Percentiles rank a stretch among this genome's conserved stretches.
Conservation (phyloP, 2,329 filamentous ascomycete genomes). For the Cytospora paraplurivora region DNA sequence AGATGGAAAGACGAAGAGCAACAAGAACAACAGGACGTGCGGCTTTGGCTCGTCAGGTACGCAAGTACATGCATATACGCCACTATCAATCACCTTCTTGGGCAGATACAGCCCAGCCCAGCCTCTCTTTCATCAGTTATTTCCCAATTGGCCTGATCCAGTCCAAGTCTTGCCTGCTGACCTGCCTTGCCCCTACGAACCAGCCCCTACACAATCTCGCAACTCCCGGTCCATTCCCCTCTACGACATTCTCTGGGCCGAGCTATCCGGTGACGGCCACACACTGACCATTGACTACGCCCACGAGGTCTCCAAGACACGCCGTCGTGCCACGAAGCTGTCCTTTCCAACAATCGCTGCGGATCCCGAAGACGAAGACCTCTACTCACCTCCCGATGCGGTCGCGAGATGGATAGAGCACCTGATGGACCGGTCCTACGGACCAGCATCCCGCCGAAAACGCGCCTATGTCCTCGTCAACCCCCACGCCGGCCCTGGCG, state of each 20-base stretch:
- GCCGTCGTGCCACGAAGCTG: conserved; percentile 62
- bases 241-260: conserved; percentile 84
- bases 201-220: conserved; percentile 11
- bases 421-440: conserved; percentile 72
- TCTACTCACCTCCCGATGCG: conserved; percentile 42
- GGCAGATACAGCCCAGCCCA: no score
- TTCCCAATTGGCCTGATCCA: no score
- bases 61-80: not conserved
- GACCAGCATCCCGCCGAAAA: conserved; percentile 67
- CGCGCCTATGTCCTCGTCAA: conserved; percentile 89
- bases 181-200: not conserved
- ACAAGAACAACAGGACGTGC: conserved; percentile 31
- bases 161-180: conserved; percentile 4
- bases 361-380: conserved; percentile 26
- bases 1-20: conserved; percentile 22
- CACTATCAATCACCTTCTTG: no score
- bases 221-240: conserved; percentile 60
- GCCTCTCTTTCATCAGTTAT: no score
- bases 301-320: conserved; percentile 57
- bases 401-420: conserved; percentile 63
- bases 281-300: conserved; percentile 75
- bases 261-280: conserved; percentile 52
- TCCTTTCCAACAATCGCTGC: conserved; percentile 47
- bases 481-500: conserved; percentile 83
- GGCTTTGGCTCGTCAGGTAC: conserved; percentile 28